phyloP scores from a whole-genome alignment of 2,329 filamentous ascomycete species.

The Trichoderma polysporum region DNA sequence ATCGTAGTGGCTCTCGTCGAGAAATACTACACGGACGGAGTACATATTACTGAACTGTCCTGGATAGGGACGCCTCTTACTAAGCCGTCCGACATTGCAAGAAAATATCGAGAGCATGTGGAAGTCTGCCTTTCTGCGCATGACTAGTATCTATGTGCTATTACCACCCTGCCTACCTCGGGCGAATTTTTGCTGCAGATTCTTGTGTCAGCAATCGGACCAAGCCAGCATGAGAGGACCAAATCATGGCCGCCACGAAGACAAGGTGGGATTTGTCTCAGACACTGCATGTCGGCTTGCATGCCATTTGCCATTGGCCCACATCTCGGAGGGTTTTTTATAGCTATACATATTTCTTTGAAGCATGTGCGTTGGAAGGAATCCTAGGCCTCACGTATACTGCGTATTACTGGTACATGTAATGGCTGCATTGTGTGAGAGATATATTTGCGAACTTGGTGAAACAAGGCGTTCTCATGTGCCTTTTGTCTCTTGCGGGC shows the following conservation, averaged over 20 bases:
- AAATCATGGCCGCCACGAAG: neutral
- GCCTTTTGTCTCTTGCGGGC: neutral
- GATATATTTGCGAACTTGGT: conserved; percentile 12
- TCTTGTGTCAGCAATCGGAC: neutral
- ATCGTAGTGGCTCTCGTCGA: neutral
- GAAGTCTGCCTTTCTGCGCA: neutral
- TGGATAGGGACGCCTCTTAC: neutral
- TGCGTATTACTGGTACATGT: neutral
- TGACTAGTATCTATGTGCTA: neutral
- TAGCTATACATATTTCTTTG: neutral
- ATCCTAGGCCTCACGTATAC: neutral
- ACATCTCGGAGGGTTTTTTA: neutral
- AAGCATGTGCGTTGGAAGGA: neutral
- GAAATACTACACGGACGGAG: no score
- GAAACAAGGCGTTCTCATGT: conserved; percentile 10
- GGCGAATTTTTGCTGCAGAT: neutral
- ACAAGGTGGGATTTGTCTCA: neutral
- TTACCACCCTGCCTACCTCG: neutral
- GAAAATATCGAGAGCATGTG: neutral
- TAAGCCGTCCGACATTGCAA: neutral
- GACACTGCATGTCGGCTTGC: neutral
- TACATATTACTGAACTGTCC: no score
- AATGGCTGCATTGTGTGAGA: neutral
- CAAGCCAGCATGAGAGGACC: neutral
- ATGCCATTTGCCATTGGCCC: neutral